phyloP scores from a whole-genome alignment of 148 eudicot species.

The Nyssa sinensis region DNA sequence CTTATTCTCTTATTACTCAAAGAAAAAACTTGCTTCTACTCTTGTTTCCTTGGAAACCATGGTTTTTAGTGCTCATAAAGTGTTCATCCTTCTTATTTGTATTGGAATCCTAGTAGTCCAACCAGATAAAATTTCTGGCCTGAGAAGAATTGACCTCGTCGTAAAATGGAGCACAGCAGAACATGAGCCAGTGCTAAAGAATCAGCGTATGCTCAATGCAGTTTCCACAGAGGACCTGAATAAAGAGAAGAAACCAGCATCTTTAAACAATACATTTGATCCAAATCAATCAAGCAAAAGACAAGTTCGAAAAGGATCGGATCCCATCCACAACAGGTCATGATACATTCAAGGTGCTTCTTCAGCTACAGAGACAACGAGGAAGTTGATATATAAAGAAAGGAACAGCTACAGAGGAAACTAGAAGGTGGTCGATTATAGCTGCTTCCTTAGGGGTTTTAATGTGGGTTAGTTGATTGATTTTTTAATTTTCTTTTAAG shows the following conservation, averaged over 20 bases:
- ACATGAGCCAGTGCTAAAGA: conserved; percentile 11
- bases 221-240: conserved; percentile 27
- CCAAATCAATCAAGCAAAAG: conserved; percentile 56
- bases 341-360: conserved; percentile 23
- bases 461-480: neutral
- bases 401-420: neutral
- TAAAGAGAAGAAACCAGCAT: conserved; percentile 26
- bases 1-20: conserved; percentile 31
- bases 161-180: conserved; percentile 17
- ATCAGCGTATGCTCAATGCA: conserved; percentile 32
- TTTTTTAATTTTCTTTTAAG: neutral
- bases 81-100: conserved; percentile 44
- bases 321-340: conserved; percentile 78
- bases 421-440: neutral
- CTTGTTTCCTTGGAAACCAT: conserved; percentile 24
- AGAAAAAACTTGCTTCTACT: neutral
- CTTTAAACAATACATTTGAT: conserved; percentile 32
- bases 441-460: neutral
- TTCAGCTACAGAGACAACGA: conserved; percentile 8
- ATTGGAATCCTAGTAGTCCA: conserved; percentile 40
- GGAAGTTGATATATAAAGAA: conserved; percentile 4
- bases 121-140: conserved; percentile 38
- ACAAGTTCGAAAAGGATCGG: conserved; percentile 62
- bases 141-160: conserved; percentile 30
- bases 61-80: conserved; percentile 29